Evolutionary conservation across 768 basidiomycete genomes (phyloP).

Genomic region (Sporobolomyces roseus): DNA sequence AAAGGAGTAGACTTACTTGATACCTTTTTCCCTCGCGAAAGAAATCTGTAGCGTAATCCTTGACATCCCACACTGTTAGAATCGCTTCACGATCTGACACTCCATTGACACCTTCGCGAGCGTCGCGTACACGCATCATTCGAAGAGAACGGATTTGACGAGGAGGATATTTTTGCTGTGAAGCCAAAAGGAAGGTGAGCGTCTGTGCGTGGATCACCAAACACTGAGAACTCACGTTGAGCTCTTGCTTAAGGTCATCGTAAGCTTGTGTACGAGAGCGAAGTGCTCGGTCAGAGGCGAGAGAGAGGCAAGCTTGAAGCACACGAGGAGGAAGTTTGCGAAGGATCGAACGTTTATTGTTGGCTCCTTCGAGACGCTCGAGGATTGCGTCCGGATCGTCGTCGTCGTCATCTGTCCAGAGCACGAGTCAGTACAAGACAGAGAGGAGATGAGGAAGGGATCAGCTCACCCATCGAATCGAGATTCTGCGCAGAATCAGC

Average conservation of each 20-base stretch:
- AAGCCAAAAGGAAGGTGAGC: constrained; percentile 10
- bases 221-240: constrained; percentile 59
- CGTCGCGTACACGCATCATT: constrained; percentile 65
- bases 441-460: not conserved
- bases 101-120: constrained; percentile 54
- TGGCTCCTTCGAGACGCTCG: constrained; percentile 21
- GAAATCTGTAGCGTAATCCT: constrained; percentile 54
- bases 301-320: constrained; percentile 44
- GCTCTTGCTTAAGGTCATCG: constrained; percentile 66
- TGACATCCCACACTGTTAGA: constrained; percentile 79
- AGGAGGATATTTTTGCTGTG: constrained; percentile 62
- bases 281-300: constrained; percentile 55
- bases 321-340: not conserved
- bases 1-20: constrained; percentile 59
- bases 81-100: constrained; percentile 63
- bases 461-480: constrained; percentile 3
- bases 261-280: constrained; percentile 56
- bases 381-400: constrained; percentile 40
- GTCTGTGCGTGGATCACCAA: no score
- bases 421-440: not conserved
- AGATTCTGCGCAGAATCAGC: no score
- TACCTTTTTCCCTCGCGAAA: constrained; percentile 66
- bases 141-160: constrained; percentile 73
- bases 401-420: not conserved
- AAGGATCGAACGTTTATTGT: constrained; percentile 20